phyloP scores from a whole-genome alignment of 495 filamentous ascomycete genomes.

The Xylona heveae region DNA sequence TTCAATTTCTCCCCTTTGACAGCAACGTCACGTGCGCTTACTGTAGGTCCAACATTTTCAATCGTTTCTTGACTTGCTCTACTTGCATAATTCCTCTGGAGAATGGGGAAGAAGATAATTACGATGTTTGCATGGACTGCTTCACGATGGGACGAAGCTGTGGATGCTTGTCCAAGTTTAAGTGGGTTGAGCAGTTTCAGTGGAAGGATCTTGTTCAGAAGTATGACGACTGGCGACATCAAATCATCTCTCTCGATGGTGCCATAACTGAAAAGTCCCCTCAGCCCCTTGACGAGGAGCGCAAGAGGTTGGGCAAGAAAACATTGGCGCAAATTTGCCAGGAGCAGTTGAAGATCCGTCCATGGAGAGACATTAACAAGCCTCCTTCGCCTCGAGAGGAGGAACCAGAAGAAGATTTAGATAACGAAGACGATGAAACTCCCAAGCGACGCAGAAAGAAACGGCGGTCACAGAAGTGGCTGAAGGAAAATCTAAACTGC shows the following conservation, averaged over 20 bases:
- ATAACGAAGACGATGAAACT: constrained; percentile 20
- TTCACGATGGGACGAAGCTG: constrained; percentile 88
- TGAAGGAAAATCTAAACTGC: constrained; percentile 24
- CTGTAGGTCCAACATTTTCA: constrained; percentile 92
- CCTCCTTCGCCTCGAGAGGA: constrained; percentile 14
- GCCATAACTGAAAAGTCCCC: constrained; percentile 38
- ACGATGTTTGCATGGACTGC: constrained; percentile 95
- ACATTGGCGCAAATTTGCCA: constrained; percentile 79
- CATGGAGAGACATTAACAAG: constrained; percentile 36
- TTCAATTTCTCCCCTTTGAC: constrained; percentile 58
- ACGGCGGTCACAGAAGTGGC: constrained; percentile 16
- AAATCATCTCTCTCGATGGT: constrained; percentile 47
- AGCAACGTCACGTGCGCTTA: constrained; percentile 88
- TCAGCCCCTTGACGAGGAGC: constrained; percentile 38
- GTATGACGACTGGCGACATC: constrained; percentile 61
- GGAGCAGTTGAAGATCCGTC: constrained; percentile 53
- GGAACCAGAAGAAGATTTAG: constrained; percentile 18
- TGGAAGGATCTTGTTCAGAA: constrained; percentile 60
- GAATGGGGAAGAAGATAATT: constrained; percentile 48
- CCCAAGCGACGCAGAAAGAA: constrained; percentile 5
- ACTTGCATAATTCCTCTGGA: constrained; percentile 34
- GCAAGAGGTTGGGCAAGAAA: constrained; percentile 39
- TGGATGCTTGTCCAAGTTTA: constrained; percentile 58
- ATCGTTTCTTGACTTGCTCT: constrained; percentile 82
- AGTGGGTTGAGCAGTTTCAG: constrained; percentile 81